These are phyloP conservation scores for Acer saccharum DNA, from an alignment of 345 rosid species.

Conservation along the genomic window DNA sequence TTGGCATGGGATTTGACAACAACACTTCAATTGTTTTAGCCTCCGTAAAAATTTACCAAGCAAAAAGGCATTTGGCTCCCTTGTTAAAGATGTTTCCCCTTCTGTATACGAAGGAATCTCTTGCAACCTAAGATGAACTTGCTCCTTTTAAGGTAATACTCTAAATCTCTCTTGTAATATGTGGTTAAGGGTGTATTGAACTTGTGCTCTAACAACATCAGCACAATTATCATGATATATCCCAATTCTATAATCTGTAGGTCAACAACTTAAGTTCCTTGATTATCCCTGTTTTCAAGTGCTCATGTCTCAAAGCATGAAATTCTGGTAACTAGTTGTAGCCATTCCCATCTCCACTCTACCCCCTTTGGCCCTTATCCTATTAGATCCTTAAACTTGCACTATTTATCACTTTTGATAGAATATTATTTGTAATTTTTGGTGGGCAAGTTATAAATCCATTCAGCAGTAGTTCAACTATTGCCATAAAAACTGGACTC, in stretches of 20 bases:
- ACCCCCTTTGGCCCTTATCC: neutral
- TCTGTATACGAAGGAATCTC: constrained; percentile 82
- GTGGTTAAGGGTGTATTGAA: constrained; percentile 3
- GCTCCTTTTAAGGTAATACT: constrained; percentile 70
- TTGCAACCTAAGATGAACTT: constrained; percentile 84
- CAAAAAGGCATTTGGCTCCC: constrained; percentile 71
- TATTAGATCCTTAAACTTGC: neutral
- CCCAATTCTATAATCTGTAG: neutral
- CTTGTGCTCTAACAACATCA: constrained; percentile 6
- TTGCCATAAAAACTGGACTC: neutral
- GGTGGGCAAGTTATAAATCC: neutral
- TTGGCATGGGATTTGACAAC: constrained; percentile 96
- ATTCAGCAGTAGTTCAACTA: neutral
- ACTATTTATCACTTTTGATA: neutral
- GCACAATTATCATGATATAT: neutral
- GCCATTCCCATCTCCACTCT: neutral
- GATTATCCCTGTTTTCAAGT: neutral
- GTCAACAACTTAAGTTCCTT: neutral
- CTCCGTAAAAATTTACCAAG: constrained; percentile 72
- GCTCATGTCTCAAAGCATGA: neutral
- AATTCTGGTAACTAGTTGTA: neutral
- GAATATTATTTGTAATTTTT: neutral
- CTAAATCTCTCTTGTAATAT: neutral
- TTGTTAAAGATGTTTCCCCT: constrained; percentile 82
- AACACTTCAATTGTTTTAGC: constrained; percentile 82